phyloP scores from a whole-genome alignment of 2,329 filamentous ascomycete genomes.

The Huntiella bhutanensis region DNA sequence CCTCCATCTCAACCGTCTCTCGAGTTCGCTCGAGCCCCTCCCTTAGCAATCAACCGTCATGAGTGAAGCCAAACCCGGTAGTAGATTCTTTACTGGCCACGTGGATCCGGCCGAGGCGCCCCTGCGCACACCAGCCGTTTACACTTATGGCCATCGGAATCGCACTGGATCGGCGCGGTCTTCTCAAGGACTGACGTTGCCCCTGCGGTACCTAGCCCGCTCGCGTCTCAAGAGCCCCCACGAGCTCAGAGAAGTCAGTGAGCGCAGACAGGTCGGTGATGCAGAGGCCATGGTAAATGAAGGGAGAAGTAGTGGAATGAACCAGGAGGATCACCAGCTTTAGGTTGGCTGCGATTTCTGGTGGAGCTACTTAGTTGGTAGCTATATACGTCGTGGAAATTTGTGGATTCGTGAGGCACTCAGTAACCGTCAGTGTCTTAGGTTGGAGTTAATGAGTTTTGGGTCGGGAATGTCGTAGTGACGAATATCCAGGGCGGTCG shows the following conservation, averaged over 20 bases:
- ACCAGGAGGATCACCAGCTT: conserved; percentile 19
- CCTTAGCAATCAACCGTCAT: conserved; percentile 89
- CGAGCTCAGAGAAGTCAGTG: conserved; percentile 51
- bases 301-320: conserved; percentile 15
- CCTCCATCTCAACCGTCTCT: conserved; percentile 87
- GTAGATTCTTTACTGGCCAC: conserved; percentile 9
- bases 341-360: conserved; percentile 13
- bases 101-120: conserved; percentile 22
- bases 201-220: conserved; percentile 37
- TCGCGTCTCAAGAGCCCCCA: conserved; percentile 39
- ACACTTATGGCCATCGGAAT: conserved; percentile 12
- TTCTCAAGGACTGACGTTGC: conserved; percentile 48
- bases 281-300: conserved; percentile 56
- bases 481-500: not conserved
- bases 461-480: not conserved
- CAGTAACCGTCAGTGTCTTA: not conserved
- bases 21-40: conserved; percentile 84
- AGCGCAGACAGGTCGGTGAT: conserved; percentile 80
- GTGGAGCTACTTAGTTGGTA: not conserved
- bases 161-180: conserved; percentile 15
- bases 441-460: not conserved
- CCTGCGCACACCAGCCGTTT: conserved; percentile 16
- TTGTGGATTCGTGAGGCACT: not conserved
- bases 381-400: not conserved
- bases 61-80: conserved; percentile 34